A percentile compares a stretch with the other conserved stretches of the same genome.
Conservation (phyloP, 257 asterid species). For the Voacanga thouarsii region DNA sequence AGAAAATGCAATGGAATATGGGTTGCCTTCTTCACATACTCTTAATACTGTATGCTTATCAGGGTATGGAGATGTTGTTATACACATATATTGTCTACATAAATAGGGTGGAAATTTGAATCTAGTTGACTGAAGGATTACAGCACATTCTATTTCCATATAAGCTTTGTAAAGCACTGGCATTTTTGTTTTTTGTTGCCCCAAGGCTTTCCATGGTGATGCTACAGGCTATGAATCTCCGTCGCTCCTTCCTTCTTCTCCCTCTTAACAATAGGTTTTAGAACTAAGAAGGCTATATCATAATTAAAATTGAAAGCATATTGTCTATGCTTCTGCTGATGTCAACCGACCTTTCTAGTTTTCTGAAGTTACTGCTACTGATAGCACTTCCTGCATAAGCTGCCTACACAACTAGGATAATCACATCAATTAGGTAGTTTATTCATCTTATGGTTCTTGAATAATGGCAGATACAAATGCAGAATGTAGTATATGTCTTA, state of each 20-base stretch:
- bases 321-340: not conserved
- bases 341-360: not conserved
- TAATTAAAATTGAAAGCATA: not conserved
- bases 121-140: not conserved
- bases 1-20: slow-evolving; percentile 90
- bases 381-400: not conserved
- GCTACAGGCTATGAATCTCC: not conserved
- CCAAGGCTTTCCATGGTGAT: not conserved
- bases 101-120: not conserved
- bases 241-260: not conserved
- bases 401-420: not conserved
- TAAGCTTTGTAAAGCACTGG: not conserved
- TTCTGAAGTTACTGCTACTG: not conserved
- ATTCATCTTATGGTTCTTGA: not conserved
- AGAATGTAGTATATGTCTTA: not conserved
- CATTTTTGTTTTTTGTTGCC: not conserved
- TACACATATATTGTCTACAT: not conserved
- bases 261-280: not conserved
- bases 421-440: not conserved
- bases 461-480: not conserved
- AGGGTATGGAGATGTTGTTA: slow-evolving; percentile 46
- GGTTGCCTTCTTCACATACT: slow-evolving; percentile 93
- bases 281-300: not conserved
- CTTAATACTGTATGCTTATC: slow-evolving; percentile 92
- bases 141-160: not conserved